Percentiles rank a stretch among this genome's conserved stretches.
Conservation (phyloP, 306 rosid genomes). For the Boehmeria nivea region DNA sequence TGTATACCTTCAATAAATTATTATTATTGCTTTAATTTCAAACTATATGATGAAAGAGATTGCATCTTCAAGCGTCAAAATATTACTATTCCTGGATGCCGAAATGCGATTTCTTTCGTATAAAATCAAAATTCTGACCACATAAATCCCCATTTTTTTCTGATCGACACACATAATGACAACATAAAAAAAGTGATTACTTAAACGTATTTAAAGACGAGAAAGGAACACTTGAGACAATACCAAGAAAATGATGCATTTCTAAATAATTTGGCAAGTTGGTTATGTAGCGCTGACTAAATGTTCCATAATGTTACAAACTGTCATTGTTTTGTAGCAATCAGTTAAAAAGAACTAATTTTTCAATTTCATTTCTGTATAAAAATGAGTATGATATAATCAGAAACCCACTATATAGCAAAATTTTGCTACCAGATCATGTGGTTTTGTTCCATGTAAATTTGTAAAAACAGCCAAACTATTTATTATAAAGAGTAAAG, state of each 20-base stretch:
- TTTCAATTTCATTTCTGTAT: not conserved
- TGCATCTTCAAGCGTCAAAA: too few species aligned
- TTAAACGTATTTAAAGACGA: too few species aligned
- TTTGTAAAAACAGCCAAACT: not conserved
- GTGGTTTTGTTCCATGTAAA: not conserved
- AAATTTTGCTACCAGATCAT: constrained; percentile 4
- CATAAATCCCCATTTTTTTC: too few species aligned
- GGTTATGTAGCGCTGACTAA: not conserved
- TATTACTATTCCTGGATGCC: too few species aligned
- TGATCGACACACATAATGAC: not conserved
- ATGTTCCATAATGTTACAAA: not conserved
- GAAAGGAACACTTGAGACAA: not conserved
- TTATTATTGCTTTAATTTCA: too few species aligned
- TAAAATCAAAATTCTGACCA: constrained; percentile 1
- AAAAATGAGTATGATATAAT: not conserved
- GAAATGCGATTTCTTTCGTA: not conserved
- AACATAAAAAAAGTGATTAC: not conserved
- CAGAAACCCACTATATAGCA: not conserved
- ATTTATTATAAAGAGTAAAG: not conserved
- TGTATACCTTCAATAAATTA: too few species aligned
- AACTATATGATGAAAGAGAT: too few species aligned
- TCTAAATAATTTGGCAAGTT: not conserved
- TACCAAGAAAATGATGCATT: not conserved
- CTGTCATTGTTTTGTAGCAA: too few species aligned
- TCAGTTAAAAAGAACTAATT: too few species aligned